These are phyloP conservation scores for Pseudogymnoascus sp. DNA, from an alignment of 2,329 filamentous ascomycete species.

Conservation along the genomic window DNA sequence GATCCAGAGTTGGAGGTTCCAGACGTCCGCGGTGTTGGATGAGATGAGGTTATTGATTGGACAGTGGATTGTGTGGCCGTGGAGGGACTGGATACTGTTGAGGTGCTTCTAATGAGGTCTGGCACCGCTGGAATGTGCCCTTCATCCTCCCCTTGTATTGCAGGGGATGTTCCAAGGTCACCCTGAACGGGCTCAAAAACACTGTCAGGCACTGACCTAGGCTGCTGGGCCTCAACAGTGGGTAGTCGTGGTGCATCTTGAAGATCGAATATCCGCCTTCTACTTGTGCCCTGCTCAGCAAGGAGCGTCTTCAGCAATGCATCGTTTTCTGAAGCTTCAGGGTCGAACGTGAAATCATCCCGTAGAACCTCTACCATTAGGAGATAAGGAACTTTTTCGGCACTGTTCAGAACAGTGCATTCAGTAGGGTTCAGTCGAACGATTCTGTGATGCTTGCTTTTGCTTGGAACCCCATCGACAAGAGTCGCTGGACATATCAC, in stretches of 20 bases:
- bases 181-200: slow-evolving; percentile 77
- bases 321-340: slow-evolving; percentile 63
- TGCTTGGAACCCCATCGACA: slow-evolving; percentile 62
- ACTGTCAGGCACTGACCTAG: slow-evolving; percentile 45
- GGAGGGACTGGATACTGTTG: slow-evolving; percentile 47
- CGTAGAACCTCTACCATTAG: slow-evolving; percentile 76
- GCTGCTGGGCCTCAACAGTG: slow-evolving; percentile 25
- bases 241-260: slow-evolving; percentile 53
- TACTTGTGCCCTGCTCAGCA: slow-evolving; percentile 42
- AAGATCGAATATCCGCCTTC: slow-evolving; percentile 57
- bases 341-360: slow-evolving; percentile 77
- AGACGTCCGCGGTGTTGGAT: slow-evolving; percentile 60
- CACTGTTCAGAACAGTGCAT: slow-evolving; percentile 76
- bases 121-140: slow-evolving; percentile 25
- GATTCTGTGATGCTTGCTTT: slow-evolving; percentile 72
- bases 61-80: slow-evolving; percentile 48
- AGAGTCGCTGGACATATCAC: slow-evolving; percentile 70
- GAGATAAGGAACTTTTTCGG: slow-evolving; percentile 76
- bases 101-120: slow-evolving; percentile 19
- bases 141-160: slow-evolving; percentile 51
- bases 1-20: slow-evolving; percentile 60
- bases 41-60: slow-evolving; percentile 35
- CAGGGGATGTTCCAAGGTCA: slow-evolving; percentile 64
- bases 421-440: slow-evolving; percentile 77
- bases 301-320: slow-evolving; percentile 51